These are phyloP conservation scores for Cryptosporidium muris DNA, from an alignment of 169 alveolate genomes.

Conservation along the genomic window DNA sequence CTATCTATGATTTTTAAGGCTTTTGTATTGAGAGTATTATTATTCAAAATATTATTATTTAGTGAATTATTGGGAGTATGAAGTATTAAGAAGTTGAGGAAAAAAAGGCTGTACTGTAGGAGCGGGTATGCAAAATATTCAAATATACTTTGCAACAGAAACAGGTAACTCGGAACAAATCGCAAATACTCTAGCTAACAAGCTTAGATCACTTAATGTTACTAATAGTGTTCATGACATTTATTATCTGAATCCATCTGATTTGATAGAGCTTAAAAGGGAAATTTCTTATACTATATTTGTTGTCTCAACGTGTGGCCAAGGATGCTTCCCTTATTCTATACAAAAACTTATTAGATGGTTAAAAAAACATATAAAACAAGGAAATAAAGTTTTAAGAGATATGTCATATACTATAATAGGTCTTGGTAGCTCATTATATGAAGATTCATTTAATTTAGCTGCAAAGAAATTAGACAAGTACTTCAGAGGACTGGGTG, in stretches of 20 bases:
- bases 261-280: too few species aligned
- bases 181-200: constrained; percentile 1
- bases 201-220: neutral
- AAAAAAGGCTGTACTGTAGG: too few species aligned
- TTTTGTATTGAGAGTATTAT: too few species aligned
- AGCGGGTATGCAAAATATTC: neutral
- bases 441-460: constrained; percentile 33
- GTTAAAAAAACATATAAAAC: constrained; percentile 14
- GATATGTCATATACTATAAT: constrained; percentile 17
- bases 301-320: constrained; percentile 54
- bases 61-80: too few species aligned
- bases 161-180: constrained; percentile 55
- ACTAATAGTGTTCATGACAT: constrained; percentile 7
- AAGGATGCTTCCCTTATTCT: constrained; percentile 39
- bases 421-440: constrained; percentile 59
- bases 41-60: too few species aligned
- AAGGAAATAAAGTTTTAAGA: constrained; percentile 6
- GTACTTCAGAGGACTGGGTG: constrained; percentile 30
- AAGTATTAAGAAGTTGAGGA: too few species aligned
- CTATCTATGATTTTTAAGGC: too few species aligned
- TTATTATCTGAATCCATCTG: neutral
- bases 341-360: constrained; percentile 3
- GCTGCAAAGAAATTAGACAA: constrained; percentile 45
- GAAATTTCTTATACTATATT: neutral
- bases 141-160: constrained; percentile 54